Evolutionary conservation across 352 stramenopile species (phyloP), one percentile per base, ranked within the genome.

Genomic region (Globisporangium mamillatum): DNA sequence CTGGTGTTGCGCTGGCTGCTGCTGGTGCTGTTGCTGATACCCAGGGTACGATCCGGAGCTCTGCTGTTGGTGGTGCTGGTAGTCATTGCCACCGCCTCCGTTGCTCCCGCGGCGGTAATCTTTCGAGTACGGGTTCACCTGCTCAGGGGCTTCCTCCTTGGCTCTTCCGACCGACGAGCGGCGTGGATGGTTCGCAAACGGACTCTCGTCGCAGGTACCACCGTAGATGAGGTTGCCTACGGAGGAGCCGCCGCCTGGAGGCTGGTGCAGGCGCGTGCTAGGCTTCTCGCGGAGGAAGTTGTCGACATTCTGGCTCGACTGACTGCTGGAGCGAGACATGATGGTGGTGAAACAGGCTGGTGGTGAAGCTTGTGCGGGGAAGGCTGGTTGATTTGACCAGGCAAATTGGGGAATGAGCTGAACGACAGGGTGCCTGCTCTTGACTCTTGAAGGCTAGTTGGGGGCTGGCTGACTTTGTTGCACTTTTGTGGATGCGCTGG

Each of bases 211-310:
- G 25, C 76, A 73, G 22, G 84, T 76, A 24, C 86, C 86, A 32
- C 88, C 86, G 53, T 70, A 95, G 68, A 96, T 93, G 55, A 94
- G 72, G 44, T 79, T 93, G 20, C 88, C 87, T 16, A 92, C 76
- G 16, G 74, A 84, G 7, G 87, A 96, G 67, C 77, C 74, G 48
- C 87, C 87, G 64, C 88, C 87, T 16, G 88, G 86, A 14, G 87
- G 82, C 1, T 78, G 72, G 64, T 95, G 87, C 41, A 89, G 75
- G 16, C 86, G 84, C 52, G 86, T 94, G 74, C 86, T 92, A 60
- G 86, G 76, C 77, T 89, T 89, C n/a, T 90, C 81, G 20, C 77
- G 68, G 34, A 92, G 67, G 44, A 93, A 91, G 71, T 94, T 93
- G 77, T 94, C 83, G 34, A 89, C 72, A 69, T 93, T 95, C 68